Evolutionary conservation across 768 basidiomycete genomes (phyloP).

Genomic region (Amylocystis lapponica): DNA sequence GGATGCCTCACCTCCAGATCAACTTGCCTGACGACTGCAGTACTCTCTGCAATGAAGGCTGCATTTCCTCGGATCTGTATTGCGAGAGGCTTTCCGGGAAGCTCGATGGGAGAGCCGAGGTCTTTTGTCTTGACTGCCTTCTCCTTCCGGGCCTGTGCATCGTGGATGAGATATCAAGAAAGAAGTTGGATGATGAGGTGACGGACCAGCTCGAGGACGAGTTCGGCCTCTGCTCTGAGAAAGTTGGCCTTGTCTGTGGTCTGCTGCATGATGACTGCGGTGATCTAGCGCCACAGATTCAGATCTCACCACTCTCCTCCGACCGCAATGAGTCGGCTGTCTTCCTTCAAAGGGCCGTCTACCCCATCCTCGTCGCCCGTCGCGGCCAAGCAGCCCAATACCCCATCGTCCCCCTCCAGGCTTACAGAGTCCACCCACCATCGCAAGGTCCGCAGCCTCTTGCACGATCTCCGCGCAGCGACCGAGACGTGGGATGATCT

Average conservation of each 20-base stretch:
- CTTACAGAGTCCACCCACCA: conserved; percentile 70
- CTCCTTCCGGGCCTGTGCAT: conserved; percentile 53
- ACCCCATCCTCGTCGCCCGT: conserved; percentile 68
- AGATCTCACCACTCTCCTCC: neutral
- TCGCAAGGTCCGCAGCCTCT: conserved; percentile 60
- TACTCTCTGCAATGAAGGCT: conserved; percentile 89
- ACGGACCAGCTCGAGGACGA: conserved; percentile 54
- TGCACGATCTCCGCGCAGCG: conserved; percentile 61
- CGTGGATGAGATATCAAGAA: conserved; percentile 6
- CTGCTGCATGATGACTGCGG: too few species aligned
- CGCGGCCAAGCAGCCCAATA: conserved; percentile 38
- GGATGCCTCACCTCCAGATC: conserved; percentile 60
- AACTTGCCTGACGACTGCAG: conserved; percentile 64
- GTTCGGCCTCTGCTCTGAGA: conserved; percentile 68
- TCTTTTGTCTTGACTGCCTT: conserved; percentile 69
- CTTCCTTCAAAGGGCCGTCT: conserved; percentile 78
- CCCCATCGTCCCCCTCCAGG: conserved; percentile 39
- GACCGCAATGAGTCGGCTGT: conserved; percentile 48
- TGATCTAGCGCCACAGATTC: too few species aligned
- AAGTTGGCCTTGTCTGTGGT: conserved; percentile 39
- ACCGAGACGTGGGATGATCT: conserved; percentile 81
- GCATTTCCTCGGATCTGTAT: conserved; percentile 57
- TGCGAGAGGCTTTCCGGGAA: conserved; percentile 69
- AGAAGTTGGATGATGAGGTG: neutral
- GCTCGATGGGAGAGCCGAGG: conserved; percentile 73